phyloP scores from a whole-genome alignment of 2,329 filamentous ascomycete species.

The Neopestalotiopsis sp. region DNA sequence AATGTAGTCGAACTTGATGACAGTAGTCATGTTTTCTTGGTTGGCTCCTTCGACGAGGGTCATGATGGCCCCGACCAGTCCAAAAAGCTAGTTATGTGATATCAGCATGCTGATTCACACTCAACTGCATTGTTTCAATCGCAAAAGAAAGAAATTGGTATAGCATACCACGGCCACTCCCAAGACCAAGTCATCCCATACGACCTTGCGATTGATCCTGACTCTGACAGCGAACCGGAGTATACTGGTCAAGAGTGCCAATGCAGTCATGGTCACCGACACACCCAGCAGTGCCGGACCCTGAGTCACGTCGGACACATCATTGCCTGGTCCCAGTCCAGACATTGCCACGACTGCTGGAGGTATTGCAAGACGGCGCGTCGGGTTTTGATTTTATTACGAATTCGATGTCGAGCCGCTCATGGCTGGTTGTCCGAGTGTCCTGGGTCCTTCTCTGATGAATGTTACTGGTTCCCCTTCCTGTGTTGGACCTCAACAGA shows the following conservation, averaged over 20 bases:
- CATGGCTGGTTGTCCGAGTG: background rate
- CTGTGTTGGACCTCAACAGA: background rate
- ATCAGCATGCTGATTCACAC: background rate
- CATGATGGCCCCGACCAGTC: constrained; percentile 39
- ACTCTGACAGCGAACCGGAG: constrained; percentile 37
- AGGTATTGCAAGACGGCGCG: background rate
- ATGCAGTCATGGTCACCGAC: constrained; percentile 17
- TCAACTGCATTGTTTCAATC: background rate
- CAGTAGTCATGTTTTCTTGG: constrained; percentile 28
- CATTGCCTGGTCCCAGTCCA: constrained; percentile 25
- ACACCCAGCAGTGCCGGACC: constrained; percentile 41
- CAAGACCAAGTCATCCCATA: constrained; percentile 40
- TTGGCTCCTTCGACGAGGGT: constrained; percentile 37
- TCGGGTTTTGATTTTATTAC: background rate
- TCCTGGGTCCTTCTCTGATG: background rate
- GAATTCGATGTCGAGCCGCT: background rate
- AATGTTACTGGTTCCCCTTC: background rate
- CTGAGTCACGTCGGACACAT: constrained; percentile 31
- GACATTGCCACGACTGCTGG: constrained; percentile 16
- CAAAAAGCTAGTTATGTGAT: constrained; percentile 33
- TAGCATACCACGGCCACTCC: constrained; percentile 37
- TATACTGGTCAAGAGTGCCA: constrained; percentile 39
- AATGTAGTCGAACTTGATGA: constrained; percentile 40
- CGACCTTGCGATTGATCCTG: constrained; percentile 31
- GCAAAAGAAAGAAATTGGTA: background rate